Conservation (phyloP, 805 yeast genomes). For the Saturnispora kantuleensis region DNA sequence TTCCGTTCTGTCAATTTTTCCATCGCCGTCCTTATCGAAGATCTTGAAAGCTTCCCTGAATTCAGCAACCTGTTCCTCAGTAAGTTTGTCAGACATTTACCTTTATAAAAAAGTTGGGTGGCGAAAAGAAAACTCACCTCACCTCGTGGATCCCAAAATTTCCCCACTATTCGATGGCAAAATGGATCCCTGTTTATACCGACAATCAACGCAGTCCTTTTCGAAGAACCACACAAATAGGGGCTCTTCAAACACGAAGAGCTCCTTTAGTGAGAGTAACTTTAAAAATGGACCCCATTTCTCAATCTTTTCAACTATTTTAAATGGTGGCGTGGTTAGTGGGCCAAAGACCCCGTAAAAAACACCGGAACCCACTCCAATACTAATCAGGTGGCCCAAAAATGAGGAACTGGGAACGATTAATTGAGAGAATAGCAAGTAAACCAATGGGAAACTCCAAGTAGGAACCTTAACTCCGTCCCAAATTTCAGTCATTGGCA, state of each 20-base stretch:
- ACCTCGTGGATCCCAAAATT: neutral
- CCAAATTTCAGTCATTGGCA: constrained; percentile 14
- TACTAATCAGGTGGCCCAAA: constrained; percentile 64
- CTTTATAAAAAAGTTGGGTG: neutral
- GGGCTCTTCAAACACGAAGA: neutral
- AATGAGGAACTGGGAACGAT: constrained; percentile 60
- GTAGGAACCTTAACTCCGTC: constrained; percentile 47
- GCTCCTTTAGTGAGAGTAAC: constrained; percentile 19
- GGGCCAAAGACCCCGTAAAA: constrained; percentile 46
- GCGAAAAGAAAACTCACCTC: neutral
- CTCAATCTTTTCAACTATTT: constrained; percentile 59
- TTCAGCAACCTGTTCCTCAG: constrained; percentile 93
- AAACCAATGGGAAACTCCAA: constrained; percentile 42
- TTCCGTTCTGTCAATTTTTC: constrained; percentile 91
- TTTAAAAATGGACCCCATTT: constrained; percentile 26
- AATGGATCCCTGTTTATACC: constrained; percentile 1
- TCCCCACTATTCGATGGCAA: neutral
- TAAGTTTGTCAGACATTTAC: constrained; percentile 65
- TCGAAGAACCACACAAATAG: constrained; percentile 4
- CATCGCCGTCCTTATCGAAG: constrained; percentile 95
- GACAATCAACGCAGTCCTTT: neutral
- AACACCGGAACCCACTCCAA: constrained; percentile 55
- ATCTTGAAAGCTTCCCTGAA: constrained; percentile 96
- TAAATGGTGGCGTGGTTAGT: constrained; percentile 56
- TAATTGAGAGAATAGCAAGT: constrained; percentile 39